phyloP scores from a whole-genome alignment of 1,284 basidiomycete genomes.

The Amylostereum chailletii region DNA sequence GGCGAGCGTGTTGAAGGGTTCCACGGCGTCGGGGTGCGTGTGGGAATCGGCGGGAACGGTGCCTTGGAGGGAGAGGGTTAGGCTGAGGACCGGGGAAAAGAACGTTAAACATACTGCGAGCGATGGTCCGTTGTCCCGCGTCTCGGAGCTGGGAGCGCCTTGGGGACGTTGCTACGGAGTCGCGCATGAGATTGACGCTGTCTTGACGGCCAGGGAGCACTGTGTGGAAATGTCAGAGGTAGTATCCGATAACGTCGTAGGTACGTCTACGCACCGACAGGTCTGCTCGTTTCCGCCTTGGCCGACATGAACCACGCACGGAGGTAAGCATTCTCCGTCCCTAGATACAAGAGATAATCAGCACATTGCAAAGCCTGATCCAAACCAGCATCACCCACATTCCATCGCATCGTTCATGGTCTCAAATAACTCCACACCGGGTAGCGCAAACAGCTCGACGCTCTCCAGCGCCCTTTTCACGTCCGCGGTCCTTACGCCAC shows the following conservation, averaged over 20 bases:
- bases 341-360: conserved; percentile 24
- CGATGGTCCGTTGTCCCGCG: conserved; percentile 68
- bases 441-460: conserved; percentile 70
- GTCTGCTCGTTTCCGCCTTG: conserved; percentile 40
- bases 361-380: neutral
- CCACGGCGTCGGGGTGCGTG: conserved; percentile 20
- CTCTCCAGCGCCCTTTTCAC: conserved; percentile 66
- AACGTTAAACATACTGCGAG: conserved; percentile 32
- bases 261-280: conserved; percentile 14
- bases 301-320: conserved; percentile 65
- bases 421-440: conserved; percentile 77
- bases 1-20: conserved; percentile 61
- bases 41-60: neutral
- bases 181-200: conserved; percentile 37
- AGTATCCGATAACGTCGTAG: neutral
- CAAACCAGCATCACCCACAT: conserved; percentile 41
- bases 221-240: conserved; percentile 16
- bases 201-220: conserved; percentile 53
- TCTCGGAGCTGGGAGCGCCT: conserved; percentile 67
- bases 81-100: neutral
- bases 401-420: conserved; percentile 90
- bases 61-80: conserved; percentile 13
- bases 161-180: conserved; percentile 67
- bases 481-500: conserved; percentile 60
- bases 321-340: conserved; percentile 87